A percentile compares a stretch with the other conserved stretches of the same genome.
Evolutionary conservation across 441 rosid species (phyloP).

Genomic region (Adansonia grandidieri): DNA sequence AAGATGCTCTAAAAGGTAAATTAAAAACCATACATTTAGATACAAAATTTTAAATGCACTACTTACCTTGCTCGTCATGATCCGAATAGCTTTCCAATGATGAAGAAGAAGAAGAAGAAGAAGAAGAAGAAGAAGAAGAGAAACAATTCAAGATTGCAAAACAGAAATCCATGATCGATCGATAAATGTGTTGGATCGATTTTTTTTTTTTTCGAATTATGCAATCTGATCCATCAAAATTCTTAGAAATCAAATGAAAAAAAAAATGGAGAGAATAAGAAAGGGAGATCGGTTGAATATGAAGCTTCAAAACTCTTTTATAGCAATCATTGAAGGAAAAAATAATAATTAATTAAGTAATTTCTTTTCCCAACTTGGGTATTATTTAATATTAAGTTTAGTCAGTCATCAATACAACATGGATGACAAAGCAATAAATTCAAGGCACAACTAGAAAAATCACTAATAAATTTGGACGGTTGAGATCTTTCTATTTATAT

Average conservation of each 20-base stretch:
- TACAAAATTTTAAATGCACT: background rate
- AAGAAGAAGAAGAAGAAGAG: background rate
- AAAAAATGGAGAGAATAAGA: background rate
- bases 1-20: background rate
- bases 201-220: background rate
- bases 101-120: background rate
- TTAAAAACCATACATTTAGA: background rate
- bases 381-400: background rate
- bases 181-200: background rate
- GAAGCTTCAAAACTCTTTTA: background rate
- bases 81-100: background rate
- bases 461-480: background rate
- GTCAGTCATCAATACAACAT: background rate
- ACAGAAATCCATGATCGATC: background rate
- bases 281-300: background rate
- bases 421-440: conserved; percentile 18
- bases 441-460: background rate
- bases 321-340: background rate
- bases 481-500: background rate
- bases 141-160: conserved; percentile 1
- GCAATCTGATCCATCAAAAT: background rate
- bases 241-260: background rate
- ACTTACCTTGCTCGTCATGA: background rate
- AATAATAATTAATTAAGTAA: background rate
- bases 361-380: background rate